These are phyloP conservation scores for Paralagenidium karlingii DNA, from an alignment of 352 stramenopile species.

Conservation along the genomic window DNA sequence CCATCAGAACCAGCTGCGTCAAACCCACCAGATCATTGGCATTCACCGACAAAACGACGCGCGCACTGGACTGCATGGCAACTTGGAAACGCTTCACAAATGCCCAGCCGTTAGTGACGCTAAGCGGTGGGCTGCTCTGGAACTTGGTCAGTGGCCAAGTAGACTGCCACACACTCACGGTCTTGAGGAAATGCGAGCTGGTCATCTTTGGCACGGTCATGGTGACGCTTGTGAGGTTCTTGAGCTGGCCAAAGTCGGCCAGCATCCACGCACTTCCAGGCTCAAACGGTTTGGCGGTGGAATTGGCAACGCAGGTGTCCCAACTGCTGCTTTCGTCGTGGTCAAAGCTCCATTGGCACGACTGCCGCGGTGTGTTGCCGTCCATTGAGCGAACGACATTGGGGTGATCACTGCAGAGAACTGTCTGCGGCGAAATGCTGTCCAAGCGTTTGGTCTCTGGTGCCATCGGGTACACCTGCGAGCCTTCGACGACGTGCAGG, in stretches of 20 bases:
- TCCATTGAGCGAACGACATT: too few relatives aligned
- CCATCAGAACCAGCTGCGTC: conserved; percentile 15
- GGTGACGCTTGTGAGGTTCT: conserved; percentile 23
- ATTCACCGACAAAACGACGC: too few relatives aligned
- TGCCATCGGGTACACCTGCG: conserved; percentile 22
- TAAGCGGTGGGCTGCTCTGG: conserved; percentile 6
- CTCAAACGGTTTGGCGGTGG: conserved; percentile 11
- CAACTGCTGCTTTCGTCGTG: too few relatives aligned
- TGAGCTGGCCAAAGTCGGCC: conserved; percentile 18
- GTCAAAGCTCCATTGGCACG: too few relatives aligned
- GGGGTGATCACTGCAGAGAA: conserved; percentile 18
- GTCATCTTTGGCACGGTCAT: conserved; percentile 27
- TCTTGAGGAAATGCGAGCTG: conserved; percentile 25
- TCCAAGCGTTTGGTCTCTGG: conserved; percentile 14
- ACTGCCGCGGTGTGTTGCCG: too few relatives aligned
- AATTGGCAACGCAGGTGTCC: conserved; percentile 28
- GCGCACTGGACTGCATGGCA: conserved; percentile 31
- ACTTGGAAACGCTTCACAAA: conserved; percentile 18
- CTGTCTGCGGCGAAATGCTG: conserved; percentile 9
- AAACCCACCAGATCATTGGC: too few relatives aligned
- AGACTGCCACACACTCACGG: conserved; percentile 33
- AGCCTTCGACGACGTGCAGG: conserved; percentile 39
- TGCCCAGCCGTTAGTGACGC: conserved; percentile 22
- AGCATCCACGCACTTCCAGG: conserved; percentile 45
- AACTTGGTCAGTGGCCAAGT: conserved; percentile 7